Base-by-base conservation (phyloP, 1,284 basidiomycete genomes). In the Cryptococcus floricola region DNA sequence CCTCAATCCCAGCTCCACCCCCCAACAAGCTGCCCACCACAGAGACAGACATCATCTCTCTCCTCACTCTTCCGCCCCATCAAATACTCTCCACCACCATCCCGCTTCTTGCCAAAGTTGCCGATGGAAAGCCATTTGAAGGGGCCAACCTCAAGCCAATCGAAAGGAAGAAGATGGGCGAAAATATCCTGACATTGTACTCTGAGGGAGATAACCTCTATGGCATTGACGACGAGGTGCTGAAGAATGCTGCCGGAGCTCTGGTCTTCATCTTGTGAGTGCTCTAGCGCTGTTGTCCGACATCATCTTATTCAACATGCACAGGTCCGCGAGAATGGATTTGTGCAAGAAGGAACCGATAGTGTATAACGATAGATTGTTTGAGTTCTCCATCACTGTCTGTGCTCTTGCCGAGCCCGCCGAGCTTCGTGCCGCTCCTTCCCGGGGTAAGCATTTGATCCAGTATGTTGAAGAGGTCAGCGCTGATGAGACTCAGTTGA, bases 221-320 rank as follows among this genome's bases (percentile, higher is more conserved):
- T 2, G 42, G 12, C 1, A 16, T 65, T n/a, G 39, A 34, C 0
- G 63, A 67, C 41, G 59, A 44, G 19, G 42, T 59, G 8, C 13
- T 75, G 7, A 37, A 39, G 6, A 39, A 12, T 6, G 52, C 49
- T 46, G 61, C 67, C 3, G 64, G 65, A 5, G 69, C 56, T 6
- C 49, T 73, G 42, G 54, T 68, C 16, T 73, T 64, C 53, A 54
- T 69, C 6, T 14, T 73, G 73, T 75, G 42, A 60, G 73, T 53
- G 18, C 10, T 34, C 10, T 6, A 10, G 6, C 28, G 46, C 8
- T 23, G 27, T 14, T 13, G 23, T 27, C 13, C 14, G 42, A 39
- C 23, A 5, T 39, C 6, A 37, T 5, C 19, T 38, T 37, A 51
- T 23, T 37, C 18, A 27, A 19, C 12, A 2, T 13, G 14, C 13